phyloP scores from a whole-genome alignment of 73 alveolate genomes.

The Tetrahymena elliotti region DNA sequence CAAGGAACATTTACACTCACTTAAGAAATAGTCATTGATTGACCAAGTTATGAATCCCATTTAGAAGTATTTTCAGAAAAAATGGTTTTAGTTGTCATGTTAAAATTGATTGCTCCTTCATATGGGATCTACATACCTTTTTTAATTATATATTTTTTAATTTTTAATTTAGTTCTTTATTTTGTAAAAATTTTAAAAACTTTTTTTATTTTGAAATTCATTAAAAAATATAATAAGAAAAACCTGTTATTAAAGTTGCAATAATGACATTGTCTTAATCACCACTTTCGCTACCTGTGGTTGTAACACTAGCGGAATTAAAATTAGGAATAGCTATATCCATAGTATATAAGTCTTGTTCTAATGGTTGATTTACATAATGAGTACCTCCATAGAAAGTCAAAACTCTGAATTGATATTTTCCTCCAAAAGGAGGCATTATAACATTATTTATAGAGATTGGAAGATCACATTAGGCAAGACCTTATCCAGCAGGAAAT shows the following conservation, averaged over 20 bases:
- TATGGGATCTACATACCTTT: not conserved
- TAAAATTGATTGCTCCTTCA: conserved; percentile 41
- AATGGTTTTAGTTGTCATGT: conserved; percentile 17
- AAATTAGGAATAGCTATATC: conserved; percentile 23
- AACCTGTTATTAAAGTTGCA: not conserved
- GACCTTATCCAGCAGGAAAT: conserved; percentile 11
- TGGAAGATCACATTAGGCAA: conserved; percentile 29
- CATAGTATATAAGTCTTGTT: conserved; percentile 25
- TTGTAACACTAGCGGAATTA: not conserved
- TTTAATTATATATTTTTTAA: not conserved
- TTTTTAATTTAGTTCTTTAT: too few relatives aligned
- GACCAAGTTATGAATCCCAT: conserved; percentile 21
- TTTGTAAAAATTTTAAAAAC: not conserved
- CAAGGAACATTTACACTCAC: conserved; percentile 8
- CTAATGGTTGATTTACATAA: conserved; percentile 8
- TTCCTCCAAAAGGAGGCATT: conserved; percentile 28
- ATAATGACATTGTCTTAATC: conserved; percentile 12
- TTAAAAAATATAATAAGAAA: not conserved
- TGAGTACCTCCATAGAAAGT: conserved; percentile 15
- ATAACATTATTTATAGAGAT: not conserved
- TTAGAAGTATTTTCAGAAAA: conserved; percentile 22
- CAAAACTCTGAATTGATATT: conserved; percentile 12
- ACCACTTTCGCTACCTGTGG: conserved; percentile 14
- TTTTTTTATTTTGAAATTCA: not conserved
- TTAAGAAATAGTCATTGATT: not conserved